Conservation (phyloP, 2,329 filamentous ascomycete genomes). For the Didymosphaeria variabile region DNA sequence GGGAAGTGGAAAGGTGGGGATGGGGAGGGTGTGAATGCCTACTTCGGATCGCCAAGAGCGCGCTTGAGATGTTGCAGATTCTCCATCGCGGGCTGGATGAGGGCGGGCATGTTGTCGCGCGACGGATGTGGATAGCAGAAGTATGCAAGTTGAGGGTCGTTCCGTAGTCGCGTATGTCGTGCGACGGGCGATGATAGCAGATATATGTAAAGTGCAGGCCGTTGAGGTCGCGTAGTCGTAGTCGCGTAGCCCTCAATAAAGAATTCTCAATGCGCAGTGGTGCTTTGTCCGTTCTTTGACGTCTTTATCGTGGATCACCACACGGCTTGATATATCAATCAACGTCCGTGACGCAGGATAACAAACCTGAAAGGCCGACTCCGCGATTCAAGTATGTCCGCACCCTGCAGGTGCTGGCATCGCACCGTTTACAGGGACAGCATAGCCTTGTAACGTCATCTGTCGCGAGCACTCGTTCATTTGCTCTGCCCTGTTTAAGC, state of each 20-base stretch:
- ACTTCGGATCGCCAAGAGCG: slow-evolving; percentile 17
- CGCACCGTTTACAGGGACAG: background rate
- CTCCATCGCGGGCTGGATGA: slow-evolving; percentile 5
- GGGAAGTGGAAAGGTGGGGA: too few species aligned
- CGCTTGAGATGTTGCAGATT: slow-evolving; percentile 3
- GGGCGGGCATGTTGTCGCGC: slow-evolving; percentile 10
- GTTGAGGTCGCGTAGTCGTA: too few species aligned
- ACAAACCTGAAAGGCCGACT: background rate
- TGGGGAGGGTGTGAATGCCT: background rate
- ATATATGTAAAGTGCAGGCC: too few species aligned
- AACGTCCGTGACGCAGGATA: too few species aligned
- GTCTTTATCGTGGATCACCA: too few species aligned
- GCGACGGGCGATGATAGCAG: too few species aligned
- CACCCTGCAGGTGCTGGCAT: background rate
- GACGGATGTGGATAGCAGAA: too few species aligned
- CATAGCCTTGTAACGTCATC: background rate
- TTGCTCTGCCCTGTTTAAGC: background rate
- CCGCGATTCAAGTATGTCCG: background rate
- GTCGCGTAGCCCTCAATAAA: too few species aligned
- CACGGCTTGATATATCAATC: background rate
- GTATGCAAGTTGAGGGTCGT: too few species aligned
- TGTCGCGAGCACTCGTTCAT: background rate
- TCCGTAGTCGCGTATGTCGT: too few species aligned
- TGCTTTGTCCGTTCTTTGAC: too few species aligned
- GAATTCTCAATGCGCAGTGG: too few species aligned